Evolutionary conservation across 2,329 filamentous ascomycete species (phyloP).

Genomic region (Fusarium newnesense): DNA sequence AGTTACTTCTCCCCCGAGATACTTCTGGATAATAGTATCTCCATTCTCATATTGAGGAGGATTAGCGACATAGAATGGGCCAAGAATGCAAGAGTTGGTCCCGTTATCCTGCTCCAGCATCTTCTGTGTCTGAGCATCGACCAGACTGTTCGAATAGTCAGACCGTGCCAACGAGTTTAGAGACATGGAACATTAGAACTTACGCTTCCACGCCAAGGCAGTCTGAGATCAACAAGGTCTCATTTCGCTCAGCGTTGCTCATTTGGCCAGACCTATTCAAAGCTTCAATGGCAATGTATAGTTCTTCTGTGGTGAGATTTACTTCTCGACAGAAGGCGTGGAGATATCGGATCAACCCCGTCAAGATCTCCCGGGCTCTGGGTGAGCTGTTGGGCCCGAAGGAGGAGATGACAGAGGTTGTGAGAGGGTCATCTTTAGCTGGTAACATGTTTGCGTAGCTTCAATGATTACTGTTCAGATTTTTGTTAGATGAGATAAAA

Average conservation of each 20-base stretch:
- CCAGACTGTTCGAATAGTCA: background rate
- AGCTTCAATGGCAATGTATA: background rate
- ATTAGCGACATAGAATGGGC: background rate
- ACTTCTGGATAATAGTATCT: background rate
- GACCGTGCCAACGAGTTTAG: background rate
- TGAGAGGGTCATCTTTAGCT: background rate
- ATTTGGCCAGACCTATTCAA: background rate
- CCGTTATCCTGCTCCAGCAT: background rate
- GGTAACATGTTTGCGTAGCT: background rate
- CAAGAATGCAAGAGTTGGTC: background rate
- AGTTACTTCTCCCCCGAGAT: background rate
- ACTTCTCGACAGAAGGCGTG: background rate
- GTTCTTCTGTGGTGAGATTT: background rate
- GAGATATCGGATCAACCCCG: background rate
- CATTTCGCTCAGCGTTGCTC: background rate
- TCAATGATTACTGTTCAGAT: accelerated
- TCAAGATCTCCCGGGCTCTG: background rate
- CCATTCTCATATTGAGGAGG: background rate
- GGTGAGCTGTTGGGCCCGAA: background rate
- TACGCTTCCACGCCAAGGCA: background rate
- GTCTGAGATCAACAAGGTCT: background rate
- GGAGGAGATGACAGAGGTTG: background rate
- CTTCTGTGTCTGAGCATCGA: background rate
- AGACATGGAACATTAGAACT: accelerated
- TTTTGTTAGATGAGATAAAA: accelerated